Base-by-base conservation (phyloP, 495 filamentous ascomycete species). In the Amorphotheca resinae region DNA sequence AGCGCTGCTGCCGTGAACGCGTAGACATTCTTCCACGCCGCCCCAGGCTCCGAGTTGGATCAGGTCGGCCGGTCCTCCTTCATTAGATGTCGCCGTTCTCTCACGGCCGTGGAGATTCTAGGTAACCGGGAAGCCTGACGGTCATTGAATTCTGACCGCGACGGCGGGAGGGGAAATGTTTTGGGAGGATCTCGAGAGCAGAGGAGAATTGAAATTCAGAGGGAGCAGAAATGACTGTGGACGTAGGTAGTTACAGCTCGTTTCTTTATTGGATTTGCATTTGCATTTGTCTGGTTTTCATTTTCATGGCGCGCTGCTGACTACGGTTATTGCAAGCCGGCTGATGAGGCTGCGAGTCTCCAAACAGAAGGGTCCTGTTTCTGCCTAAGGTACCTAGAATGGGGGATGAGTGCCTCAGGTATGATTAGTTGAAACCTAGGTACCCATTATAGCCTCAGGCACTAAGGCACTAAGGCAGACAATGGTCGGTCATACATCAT, bases 1-100 rank as follows among this genome's bases (percentile, higher is more conserved):
- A 72, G 45, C 76, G 70, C 56, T 70, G 72, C 14, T 69, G 69
- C 52, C 74, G 64, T 52, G 64, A 62, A 38, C 64, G 61, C 44
- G 63, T 44, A 32, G 69, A 64, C 57, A 74, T 73, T 42, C 52
- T 50, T 46, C 30, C 40, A 22, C 40, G 20, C 46, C 43, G 38
- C 36, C 42, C 48, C 45, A 14, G 39, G 31, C 41, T 51, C 41
- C 36, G n/a, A 33, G 23, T 32, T 38, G 5, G 4, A 26, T 50
- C 35, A 45, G 22, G 22, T 22, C 28, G 18, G 20, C 34, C 15
- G 32, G 26, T 31, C 16, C 14, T 46, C 43, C 51, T 32, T 54
- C 51, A 54, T 54, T 14, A 12, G 45, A 22, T 22, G 26, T n/a
- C 25, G 37, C 39, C 20, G 11, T 14, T 22, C 15, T 32, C 28